Evolutionary conservation across 345 rosid species (phyloP), one percentile per base, ranked within the genome.

Genomic region (Excoecaria agallocha): DNA sequence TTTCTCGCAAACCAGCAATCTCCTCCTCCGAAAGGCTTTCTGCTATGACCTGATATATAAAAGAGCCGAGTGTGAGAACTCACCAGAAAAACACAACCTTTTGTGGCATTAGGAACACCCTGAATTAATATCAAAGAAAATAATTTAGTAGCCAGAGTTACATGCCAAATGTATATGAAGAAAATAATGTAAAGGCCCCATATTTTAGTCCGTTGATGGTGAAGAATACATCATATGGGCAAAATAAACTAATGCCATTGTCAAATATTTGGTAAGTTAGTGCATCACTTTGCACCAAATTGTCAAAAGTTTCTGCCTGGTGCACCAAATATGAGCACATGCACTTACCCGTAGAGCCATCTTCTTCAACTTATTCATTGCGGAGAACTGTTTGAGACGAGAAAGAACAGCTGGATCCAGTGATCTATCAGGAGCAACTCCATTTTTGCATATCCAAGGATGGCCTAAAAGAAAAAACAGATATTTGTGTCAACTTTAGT

Each of bases 1-100:
- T 94, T 85, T 94, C 98, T 76, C 88, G 86, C 79, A 94, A 72
- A 75, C 98, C 99, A 73, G 99, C 98, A 80, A 94, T 94, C 85
- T 92, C 99, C 86, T 93, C 98, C 86, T 94, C 98, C 1, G 98
- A 94, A 61, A 94, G 98, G 80, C 97, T 91, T 83, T 94, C 97
- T 51, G 98, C 98, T 85, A 94, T 94, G 12, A 94, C 98, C 98
- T 94, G 87, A 72, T 41, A n/a, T 74, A 79, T 51, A 45, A 22
- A 78, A 78, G 66, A 57, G 50, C 41, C 52, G 80, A 75, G 69
- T 43, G 41, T 57, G 16, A 35, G 16, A 25, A 12, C 48, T 63
- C 17, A 55, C 38, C 68, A 63, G 39, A 54, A 35, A 63, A 63
- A 22, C 19, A 22, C 54, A 56, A 74, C 8, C 7, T 2, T 66